Evolutionary conservation across 176 grass and related monocot genomes (phyloP).

Genomic region (Poa annua): DNA sequence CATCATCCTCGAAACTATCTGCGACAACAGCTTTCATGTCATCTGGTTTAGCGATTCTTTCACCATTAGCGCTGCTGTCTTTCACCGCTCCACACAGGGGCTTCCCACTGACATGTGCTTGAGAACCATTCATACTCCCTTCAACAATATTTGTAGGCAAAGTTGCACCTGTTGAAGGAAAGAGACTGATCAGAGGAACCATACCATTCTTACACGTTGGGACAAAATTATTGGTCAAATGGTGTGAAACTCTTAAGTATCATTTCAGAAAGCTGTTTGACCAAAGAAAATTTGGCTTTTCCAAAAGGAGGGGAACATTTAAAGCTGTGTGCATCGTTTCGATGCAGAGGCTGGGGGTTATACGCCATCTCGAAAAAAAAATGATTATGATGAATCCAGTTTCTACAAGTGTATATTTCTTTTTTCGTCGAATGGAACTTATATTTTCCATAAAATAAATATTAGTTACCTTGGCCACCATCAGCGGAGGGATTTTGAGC

Average conservation of each 20-base stretch:
- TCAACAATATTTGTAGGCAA: conserved; percentile 38
- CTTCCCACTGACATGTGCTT: conserved; percentile 17
- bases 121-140: conserved; percentile 32
- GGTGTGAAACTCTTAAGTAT: neutral
- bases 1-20: conserved; percentile 87
- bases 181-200: conserved; percentile 15
- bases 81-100: conserved; percentile 43
- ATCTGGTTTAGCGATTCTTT: conserved; percentile 41
- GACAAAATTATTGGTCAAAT: conserved; percentile 14
- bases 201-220: conserved; percentile 10
- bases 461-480: conserved; percentile 58
- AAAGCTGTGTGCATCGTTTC: neutral
- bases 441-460: conserved; percentile 31
- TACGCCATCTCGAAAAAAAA: too few relatives aligned
- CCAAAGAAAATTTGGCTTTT: conserved; percentile 31
- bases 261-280: conserved; percentile 16
- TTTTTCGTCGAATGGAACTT: neutral
- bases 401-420: conserved; percentile 19
- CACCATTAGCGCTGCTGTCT: conserved; percentile 26
- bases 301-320: conserved; percentile 31
- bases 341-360: too few relatives aligned
- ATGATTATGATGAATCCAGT: conserved; percentile 18
- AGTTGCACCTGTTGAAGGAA: conserved; percentile 45
- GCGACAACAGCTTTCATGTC: conserved; percentile 48
- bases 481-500: conserved; percentile 38